These are phyloP conservation scores for Polyporus arcularius DNA, from an alignment of 768 basidiomycete species.

Conservation along the genomic window DNA sequence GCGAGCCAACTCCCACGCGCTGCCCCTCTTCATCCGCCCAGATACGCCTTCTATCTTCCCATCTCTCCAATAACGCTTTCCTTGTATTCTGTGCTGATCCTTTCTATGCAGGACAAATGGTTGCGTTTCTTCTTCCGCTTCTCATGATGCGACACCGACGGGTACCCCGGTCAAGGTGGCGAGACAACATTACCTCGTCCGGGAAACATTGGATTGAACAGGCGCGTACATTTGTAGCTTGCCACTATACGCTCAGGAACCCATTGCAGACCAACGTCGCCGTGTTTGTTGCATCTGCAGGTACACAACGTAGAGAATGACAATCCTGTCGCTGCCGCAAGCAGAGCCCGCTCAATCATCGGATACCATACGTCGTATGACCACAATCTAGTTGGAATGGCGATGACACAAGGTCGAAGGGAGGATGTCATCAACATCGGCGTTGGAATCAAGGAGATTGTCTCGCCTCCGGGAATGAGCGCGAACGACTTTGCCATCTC, in stretches of 20 bases:
- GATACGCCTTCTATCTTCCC: too few species aligned
- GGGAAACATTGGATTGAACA: slow-evolving; percentile 87
- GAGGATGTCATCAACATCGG: slow-evolving; percentile 81
- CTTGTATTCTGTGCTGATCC: background rate
- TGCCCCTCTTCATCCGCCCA: too few species aligned
- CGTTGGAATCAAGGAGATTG: slow-evolving; percentile 71
- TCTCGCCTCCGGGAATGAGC: slow-evolving; percentile 60
- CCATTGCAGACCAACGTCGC: slow-evolving; percentile 13
- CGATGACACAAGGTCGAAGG: slow-evolving; percentile 78
- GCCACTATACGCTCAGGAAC: background rate
- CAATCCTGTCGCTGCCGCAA: slow-evolving; percentile 58
- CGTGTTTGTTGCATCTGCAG: background rate
- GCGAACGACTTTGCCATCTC: slow-evolving; percentile 72
- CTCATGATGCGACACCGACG: slow-evolving; percentile 87
- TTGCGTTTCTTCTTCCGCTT: slow-evolving; percentile 73
- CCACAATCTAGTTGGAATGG: slow-evolving; percentile 77
- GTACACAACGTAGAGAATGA: slow-evolving; percentile 47
- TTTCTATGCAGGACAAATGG: slow-evolving; percentile 55
- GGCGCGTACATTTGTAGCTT: slow-evolving; percentile 38
- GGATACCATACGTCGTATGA: slow-evolving; percentile 75
- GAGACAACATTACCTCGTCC: slow-evolving; percentile 55
- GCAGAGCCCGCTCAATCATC: slow-evolving; percentile 72
- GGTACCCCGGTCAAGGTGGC: slow-evolving; percentile 75
- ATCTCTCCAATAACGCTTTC: background rate
- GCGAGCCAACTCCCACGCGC: too few species aligned